Conservation (phyloP, 805 yeast species). For the Sugiyamaella smithiae region DNA sequence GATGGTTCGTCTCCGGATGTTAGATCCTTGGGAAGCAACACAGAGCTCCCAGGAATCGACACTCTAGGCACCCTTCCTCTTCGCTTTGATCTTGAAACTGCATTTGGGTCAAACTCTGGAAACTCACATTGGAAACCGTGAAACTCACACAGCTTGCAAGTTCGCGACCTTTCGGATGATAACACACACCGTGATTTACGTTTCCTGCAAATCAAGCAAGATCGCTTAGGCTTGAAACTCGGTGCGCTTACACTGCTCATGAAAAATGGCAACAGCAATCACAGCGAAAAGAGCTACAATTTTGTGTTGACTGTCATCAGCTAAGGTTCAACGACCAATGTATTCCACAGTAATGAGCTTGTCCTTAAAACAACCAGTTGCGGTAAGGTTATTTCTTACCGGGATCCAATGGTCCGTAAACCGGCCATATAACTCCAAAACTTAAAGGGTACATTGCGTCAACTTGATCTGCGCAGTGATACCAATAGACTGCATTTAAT, state of each 20-base stretch:
- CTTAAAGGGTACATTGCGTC: too few relatives aligned
- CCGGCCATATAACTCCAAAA: too few relatives aligned
- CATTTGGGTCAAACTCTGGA: background rate
- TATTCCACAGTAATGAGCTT: too few relatives aligned
- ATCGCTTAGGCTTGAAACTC: constrained; percentile 12
- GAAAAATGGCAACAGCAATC: background rate
- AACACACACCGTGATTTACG: constrained; percentile 18
- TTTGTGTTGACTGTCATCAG: too few relatives aligned
- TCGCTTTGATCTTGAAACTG: background rate
- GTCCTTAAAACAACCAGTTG: too few relatives aligned
- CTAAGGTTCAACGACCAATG: too few relatives aligned
- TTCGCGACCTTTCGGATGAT: background rate
- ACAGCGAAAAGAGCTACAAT: too few relatives aligned
- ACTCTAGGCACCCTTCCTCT: background rate
- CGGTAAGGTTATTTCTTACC: too few relatives aligned
- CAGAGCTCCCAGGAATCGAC: background rate
- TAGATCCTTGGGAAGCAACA: background rate
- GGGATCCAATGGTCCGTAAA: too few relatives aligned
- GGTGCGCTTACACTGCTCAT: background rate
- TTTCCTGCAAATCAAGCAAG: constrained; percentile 17
- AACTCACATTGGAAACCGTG: constrained; percentile 14
- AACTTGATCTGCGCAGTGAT: too few relatives aligned
- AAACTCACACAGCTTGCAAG: constrained; percentile 17
- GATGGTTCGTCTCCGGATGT: background rate
- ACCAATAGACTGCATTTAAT: too few relatives aligned